Base-by-base conservation (phyloP, 2,329 filamentous ascomycete species). In the Keithomyces neogunnii region DNA sequence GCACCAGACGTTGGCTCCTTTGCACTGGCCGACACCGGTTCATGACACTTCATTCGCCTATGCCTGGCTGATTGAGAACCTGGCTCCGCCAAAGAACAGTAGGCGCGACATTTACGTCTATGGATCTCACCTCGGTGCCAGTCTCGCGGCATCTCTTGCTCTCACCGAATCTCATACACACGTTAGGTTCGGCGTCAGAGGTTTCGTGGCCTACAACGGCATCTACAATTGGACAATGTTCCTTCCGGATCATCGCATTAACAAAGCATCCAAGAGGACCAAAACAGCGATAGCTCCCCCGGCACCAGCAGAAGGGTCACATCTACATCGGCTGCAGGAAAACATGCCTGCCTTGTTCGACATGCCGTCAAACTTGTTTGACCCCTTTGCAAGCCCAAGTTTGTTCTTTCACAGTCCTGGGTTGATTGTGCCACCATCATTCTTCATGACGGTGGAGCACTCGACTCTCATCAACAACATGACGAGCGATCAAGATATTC, bases 211-310 rank as follows among this genome's bases (percentile, higher is more conserved):
- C 6, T 76, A 76, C 63, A 81, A 85, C 56, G 81, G 80, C 42
- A 72, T 85, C 52, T 85, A 81, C 66, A 77, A 85, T 66, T 85
- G 81, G 82, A 81, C 79, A 51, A 77, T 71, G 62, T 79, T 83
- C 53, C 69, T 81, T 9, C 76, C 76, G 0, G 72, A 76, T 55
- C 76, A 82, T 52, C 70, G 68, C 5, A 63, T 73, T 54, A 73
- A 79, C 57, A 59, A 51, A 5, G 50, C 58, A 1, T 48, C 56
- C 8, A 60, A 53, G 31, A 51, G 46, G 10, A 49, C 42, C 13
- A 62, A 57, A 48, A 52, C 38, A 9, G 28, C 48, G 7, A 51
- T 59, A 7, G 48, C 59, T 8, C 49, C 57, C 4, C 51, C 51
- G 4, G 58, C 53, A 35, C 59, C 62, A 2, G 54, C 54, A 6